Conservation (phyloP, 2,329 filamentous ascomycete species). For the Triangularia verruculosa region DNA sequence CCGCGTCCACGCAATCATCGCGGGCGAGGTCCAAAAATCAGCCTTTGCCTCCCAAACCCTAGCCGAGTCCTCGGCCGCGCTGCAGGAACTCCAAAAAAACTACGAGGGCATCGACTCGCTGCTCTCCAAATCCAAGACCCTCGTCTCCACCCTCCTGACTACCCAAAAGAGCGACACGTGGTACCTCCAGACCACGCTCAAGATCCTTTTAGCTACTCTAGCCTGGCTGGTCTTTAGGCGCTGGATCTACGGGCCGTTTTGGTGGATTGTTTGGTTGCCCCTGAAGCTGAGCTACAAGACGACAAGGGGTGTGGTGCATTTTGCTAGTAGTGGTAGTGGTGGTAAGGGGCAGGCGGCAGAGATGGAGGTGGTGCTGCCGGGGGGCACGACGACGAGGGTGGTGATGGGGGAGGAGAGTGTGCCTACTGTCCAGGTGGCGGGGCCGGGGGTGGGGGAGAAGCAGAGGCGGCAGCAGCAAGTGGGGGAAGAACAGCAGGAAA, state of each 20-base stretch:
- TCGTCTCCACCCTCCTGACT: constrained; percentile 75
- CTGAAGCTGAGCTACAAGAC: constrained; percentile 64
- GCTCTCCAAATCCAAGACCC: constrained; percentile 67
- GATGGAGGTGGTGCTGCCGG: constrained; percentile 27
- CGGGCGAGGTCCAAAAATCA: constrained; percentile 77
- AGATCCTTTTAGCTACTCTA: constrained; percentile 73
- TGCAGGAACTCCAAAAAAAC: constrained; percentile 75
- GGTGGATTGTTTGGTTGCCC: constrained; percentile 85
- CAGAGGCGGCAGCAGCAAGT: constrained; percentile 21
- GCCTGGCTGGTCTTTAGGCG: constrained; percentile 84
- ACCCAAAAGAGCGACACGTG: constrained; percentile 97
- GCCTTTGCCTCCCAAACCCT: constrained; percentile 89
- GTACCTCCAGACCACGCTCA: constrained; percentile 91
- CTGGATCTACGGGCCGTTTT: constrained; percentile 81
- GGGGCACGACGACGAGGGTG: constrained; percentile 27
- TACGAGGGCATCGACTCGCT: constrained; percentile 79
- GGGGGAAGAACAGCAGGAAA: constrained; percentile 25
- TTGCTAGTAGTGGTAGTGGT: constrained; percentile 33
- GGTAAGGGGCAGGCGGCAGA: constrained; percentile 10
- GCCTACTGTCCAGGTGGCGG: constrained; percentile 49
- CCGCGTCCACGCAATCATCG: constrained; percentile 82
- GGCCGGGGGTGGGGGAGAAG: constrained; percentile 28
- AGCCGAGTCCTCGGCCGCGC: constrained; percentile 75
- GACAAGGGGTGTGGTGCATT: constrained; percentile 48
- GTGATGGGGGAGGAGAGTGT: constrained; percentile 38